These are phyloP conservation scores for Phoma sp. DNA, from an alignment of 2,329 filamentous ascomycete genomes.

Conservation along the genomic window DNA sequence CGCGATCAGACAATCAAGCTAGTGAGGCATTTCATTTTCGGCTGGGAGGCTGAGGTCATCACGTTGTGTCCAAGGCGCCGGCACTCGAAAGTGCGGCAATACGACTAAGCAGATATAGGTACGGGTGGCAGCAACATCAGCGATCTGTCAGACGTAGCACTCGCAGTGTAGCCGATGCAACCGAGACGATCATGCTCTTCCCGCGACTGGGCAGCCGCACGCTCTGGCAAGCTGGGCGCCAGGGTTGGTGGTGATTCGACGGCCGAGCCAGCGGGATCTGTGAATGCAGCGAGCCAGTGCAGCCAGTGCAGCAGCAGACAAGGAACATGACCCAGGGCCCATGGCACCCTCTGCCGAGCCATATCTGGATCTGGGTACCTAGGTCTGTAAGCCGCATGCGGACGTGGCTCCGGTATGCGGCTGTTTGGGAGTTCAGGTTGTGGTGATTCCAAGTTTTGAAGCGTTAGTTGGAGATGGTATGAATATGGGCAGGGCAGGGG, in stretches of 20 bases:
- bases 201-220: conserved; percentile 7
- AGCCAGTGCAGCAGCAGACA: conserved; percentile 2
- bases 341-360: conserved; percentile 2
- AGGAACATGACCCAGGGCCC: conserved; percentile 3
- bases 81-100: not conserved
- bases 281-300: conserved; percentile 18
- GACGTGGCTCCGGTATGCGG: conserved; percentile 23
- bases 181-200: conserved; percentile 20
- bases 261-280: conserved; percentile 19
- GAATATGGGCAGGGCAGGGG: conserved; percentile 8
- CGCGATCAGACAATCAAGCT: not conserved
- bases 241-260: conserved; percentile 29
- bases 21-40: conserved; percentile 3
- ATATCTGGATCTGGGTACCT: not conserved
- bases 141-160: conserved; percentile 21
- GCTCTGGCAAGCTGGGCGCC: conserved; percentile 17
- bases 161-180: conserved; percentile 8
- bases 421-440: conserved; percentile 20
- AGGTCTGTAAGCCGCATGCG: conserved; percentile 17
- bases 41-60: not conserved
- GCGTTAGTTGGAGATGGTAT: conserved; percentile 29
- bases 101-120: too few relatives aligned
- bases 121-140: not conserved
- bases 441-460: conserved; percentile 28
- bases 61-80: not conserved